These are phyloP conservation scores for Mortierella hygrophila DNA, from an alignment of 192 early-diverging fungal genomes.

Conservation along the genomic window DNA sequence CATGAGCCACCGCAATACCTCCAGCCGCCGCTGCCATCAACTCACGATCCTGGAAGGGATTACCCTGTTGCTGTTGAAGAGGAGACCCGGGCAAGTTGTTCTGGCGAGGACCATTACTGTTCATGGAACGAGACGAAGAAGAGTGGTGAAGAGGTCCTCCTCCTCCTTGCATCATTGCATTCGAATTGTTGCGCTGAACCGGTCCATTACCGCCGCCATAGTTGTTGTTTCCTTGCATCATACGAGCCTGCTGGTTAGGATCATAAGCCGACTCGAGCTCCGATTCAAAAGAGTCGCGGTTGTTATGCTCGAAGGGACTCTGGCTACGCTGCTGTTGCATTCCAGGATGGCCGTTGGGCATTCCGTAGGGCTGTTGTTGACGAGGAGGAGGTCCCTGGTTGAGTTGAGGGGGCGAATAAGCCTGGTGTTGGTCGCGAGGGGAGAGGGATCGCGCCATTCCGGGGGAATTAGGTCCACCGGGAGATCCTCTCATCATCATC, in stretches of 20 bases:
- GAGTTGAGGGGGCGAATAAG: conserved; percentile 30
- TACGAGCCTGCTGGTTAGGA: conserved; percentile 12
- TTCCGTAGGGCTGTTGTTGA: conserved; percentile 18
- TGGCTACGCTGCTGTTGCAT: conserved; percentile 16
- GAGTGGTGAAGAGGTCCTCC: conserved; percentile 12
- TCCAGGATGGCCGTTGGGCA: neutral
- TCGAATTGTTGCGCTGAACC: conserved; percentile 42
- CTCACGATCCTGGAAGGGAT: conserved; percentile 50
- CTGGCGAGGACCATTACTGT: conserved; percentile 16
- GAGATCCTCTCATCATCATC: neutral
- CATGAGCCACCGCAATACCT: conserved; percentile 5
- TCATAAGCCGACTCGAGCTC: conserved; percentile 48
- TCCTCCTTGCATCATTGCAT: conserved; percentile 27
- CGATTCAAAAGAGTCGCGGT: conserved; percentile 38
- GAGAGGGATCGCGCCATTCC: conserved; percentile 18
- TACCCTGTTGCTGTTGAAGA: conserved; percentile 10
- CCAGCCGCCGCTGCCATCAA: conserved; percentile 27
- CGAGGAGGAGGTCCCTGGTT: conserved; percentile 22
- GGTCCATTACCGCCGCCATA: conserved; percentile 3
- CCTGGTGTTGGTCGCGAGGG: conserved; percentile 35
- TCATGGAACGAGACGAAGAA: conserved; percentile 18
- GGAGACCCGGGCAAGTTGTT: conserved; percentile 4
- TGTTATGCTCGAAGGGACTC: conserved; percentile 21
- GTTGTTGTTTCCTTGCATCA: conserved; percentile 16
- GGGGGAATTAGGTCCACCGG: neutral